Evolutionary conservation across 768 basidiomycete species (phyloP), one percentile per base, ranked within the genome.

Genomic region (Serendipita sp.): DNA sequence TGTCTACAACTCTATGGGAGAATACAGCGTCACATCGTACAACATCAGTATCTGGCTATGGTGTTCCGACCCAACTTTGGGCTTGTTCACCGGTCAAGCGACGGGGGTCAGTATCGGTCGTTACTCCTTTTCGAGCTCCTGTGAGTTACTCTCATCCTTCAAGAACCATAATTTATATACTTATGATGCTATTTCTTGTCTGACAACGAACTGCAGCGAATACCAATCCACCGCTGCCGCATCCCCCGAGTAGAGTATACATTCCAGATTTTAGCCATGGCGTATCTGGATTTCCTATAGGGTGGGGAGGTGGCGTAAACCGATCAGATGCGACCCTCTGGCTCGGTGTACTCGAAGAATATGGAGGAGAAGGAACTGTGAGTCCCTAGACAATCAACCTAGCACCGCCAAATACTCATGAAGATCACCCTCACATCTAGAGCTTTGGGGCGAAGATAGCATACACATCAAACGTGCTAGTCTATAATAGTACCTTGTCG

Each of bases 91-190:
- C 31, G 66, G 72, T 34, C 73, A 72, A 61, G 72, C 72, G 26
- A 72, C 67, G 31, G 77, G 77, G 1, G 71, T 75, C 64, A 78
- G 71, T 68, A 76, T 79, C 65, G 79, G 79, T 13, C 70, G 74
- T 5, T 79, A 72, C 66, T 71, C 77, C 28, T 28, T 30, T 31
- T 33, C 53, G 5, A 30, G 26, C 17, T 58, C 53, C 9, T 24
- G 53, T 58, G 33, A 30, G 53, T 33, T n/a, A n/a, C 9, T 22
- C 28, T 50, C 2, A 5, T 50, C n/a, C 11, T 50, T 50, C 28
- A 38, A 38, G 38, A 38, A 38, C 14, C 38, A 14, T 38, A 14
- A 7, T 14, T 14, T 38, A 38, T 1, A 38, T 7, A 38, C 38
- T n/a, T n/a, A n/a, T n/a, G n/a, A n/a, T n/a, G n/a, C n/a, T n/a